A percentile compares a stretch with the other conserved stretches of the same genome.
phyloP scores from a whole-genome alignment of 768 basidiomycete genomes.

The Suillus discolor region DNA sequence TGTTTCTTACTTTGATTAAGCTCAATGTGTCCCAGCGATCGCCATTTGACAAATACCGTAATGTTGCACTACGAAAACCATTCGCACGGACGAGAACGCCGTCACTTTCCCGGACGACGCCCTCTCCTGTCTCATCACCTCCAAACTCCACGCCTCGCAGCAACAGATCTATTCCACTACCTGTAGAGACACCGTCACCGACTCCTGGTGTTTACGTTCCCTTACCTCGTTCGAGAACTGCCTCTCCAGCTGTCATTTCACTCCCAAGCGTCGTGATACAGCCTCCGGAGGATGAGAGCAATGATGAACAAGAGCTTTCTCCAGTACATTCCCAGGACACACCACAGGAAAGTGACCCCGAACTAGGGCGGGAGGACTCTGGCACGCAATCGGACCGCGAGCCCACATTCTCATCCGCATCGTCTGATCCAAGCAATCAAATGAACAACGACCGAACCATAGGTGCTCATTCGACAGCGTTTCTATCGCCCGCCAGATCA shows the following conservation, averaged over 20 bases:
- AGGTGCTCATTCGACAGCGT: constrained; percentile 40
- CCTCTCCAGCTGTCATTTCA: constrained; percentile 47
- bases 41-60: constrained; percentile 62
- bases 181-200: constrained; percentile 48
- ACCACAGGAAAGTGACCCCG: constrained; percentile 22
- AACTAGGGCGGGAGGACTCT: constrained; percentile 27
- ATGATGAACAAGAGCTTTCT: constrained; percentile 17
- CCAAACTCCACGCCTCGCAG: constrained; percentile 68
- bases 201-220: constrained; percentile 48
- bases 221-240: constrained; percentile 53
- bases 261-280: constrained; percentile 25
- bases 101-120: constrained; percentile 63
- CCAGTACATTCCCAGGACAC: constrained; percentile 10
- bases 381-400: constrained; percentile 40
- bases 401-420: constrained; percentile 77
- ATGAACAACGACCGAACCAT: constrained; percentile 27
- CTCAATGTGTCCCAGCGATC: constrained; percentile 47
- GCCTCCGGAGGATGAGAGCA: constrained; percentile 20
- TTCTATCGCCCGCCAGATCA: constrained; percentile 59
- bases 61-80: constrained; percentile 59
- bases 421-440: constrained; percentile 39
- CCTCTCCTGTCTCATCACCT: constrained; percentile 61
- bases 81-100: constrained; percentile 60
- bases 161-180: constrained; percentile 44
- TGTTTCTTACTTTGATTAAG: constrained; percentile 6